Evolutionary conservation across 179 eudicot genomes (phyloP).

Genomic region (Corrigiola litoralis): DNA sequence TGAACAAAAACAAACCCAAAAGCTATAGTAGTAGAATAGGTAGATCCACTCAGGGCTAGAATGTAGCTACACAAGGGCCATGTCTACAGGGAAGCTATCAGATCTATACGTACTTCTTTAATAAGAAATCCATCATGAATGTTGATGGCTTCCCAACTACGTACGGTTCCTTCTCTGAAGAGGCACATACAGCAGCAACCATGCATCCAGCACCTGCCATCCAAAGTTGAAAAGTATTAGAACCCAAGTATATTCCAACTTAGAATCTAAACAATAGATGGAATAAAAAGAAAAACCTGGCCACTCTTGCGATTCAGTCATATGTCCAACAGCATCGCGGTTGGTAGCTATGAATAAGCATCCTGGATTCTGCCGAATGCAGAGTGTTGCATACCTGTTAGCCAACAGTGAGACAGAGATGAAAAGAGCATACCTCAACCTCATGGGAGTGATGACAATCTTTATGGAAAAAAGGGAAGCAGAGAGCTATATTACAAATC

Average conservation of each 20-base stretch:
- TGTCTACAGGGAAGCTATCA: too few relatives aligned
- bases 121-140: conserved; percentile 78
- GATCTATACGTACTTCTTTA: conserved; percentile 78
- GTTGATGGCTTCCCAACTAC: conserved; percentile 93
- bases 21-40: too few relatives aligned
- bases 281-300: conserved; percentile 55
- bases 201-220: conserved; percentile 92
- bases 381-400: conserved; percentile 84
- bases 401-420: background rate
- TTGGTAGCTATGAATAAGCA: conserved; percentile 94
- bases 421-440: background rate
- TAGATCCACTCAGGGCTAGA: too few relatives aligned
- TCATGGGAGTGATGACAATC: background rate
- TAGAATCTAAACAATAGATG: background rate
- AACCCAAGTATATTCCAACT: too few relatives aligned
- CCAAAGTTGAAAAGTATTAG: conserved; percentile 7
- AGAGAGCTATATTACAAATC: too few relatives aligned
- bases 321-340: conserved; percentile 84
- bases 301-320: conserved; percentile 93
- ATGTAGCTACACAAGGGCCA: too few relatives aligned
- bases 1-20: too few relatives aligned
- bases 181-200: conserved; percentile 92
- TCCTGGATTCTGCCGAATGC: conserved; percentile 94
- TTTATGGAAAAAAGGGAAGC: background rate
- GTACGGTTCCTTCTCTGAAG: conserved; percentile 75